Base-by-base conservation (phyloP, 768 basidiomycete genomes). In the Fomitopsis serialis region DNA sequence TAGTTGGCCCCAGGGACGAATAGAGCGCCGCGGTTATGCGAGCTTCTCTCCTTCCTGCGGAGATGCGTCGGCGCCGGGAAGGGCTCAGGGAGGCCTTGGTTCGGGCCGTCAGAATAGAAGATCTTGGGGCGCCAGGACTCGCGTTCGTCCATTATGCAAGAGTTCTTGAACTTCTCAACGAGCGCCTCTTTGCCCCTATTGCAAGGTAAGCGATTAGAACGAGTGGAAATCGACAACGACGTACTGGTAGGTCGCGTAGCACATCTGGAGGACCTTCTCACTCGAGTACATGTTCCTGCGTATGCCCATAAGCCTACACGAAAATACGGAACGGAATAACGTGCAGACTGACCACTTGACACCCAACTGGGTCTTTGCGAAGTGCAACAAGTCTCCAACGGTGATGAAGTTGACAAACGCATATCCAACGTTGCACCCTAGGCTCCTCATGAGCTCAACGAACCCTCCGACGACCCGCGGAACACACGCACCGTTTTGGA, bases 111-210 rank as follows among this genome's bases (percentile, higher is more conserved):
- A 25, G 90, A 87, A 64, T 84, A 85, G 67, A 89, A 91, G 52
- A 94, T 90, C 63, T 89, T 87, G 3, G 92, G 92, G 22, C 87
- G 80, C 86, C 89, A 92, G 13, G 79, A 77, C 63, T 86, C 85
- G 32, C 80, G 80, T 66, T 91, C 88, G 68, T 93, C 89, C 89
- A 94, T 92, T 54, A 93, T 89, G 50, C 84, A 78, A 24, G 90
- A 92, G 62, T 93, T 94, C 65, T 89, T 89, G 78, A 95, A 95
- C 69, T 94, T 92, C 66, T 91, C 89, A 46, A 95, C 84, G 36
- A 92, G 79, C 1, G 91, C 87, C 68, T 92, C 89, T 66, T 95
- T 95, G 45, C 92, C 92, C 73, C 89, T 88, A 61, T 23, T 15
- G 9, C 9, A 35, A 35, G 34, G 34, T 35, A 8, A 35, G 15